Percentiles rank a stretch among this genome's conserved stretches.
Evolutionary conservation across 768 basidiomycete species (phyloP).

Genomic region (Ramaria sp.): DNA sequence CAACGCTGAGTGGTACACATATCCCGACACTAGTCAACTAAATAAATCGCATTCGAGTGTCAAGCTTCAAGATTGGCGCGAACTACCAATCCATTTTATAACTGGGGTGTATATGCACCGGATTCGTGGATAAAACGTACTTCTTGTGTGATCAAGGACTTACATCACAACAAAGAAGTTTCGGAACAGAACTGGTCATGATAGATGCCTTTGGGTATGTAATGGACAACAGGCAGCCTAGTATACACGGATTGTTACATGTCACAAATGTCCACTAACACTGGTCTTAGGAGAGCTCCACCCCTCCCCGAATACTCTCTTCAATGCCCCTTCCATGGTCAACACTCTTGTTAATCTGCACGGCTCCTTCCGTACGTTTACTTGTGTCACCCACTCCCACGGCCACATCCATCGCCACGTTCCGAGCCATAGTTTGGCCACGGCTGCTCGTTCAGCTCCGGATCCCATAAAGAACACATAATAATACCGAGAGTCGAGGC

Average conservation of each 20-base stretch:
- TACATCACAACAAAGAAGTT: too few relatives aligned
- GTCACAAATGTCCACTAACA: background rate
- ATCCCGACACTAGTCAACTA: too few relatives aligned
- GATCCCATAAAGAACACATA: conserved; percentile 40
- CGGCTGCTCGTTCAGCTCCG: conserved; percentile 13
- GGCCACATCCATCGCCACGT: conserved; percentile 17
- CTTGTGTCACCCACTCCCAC: conserved; percentile 2
- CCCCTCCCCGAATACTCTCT: background rate
- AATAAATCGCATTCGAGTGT: too few relatives aligned
- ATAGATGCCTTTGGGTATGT: background rate
- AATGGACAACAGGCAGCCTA: too few relatives aligned
- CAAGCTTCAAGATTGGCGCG: too few relatives aligned
- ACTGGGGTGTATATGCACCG: too few relatives aligned
- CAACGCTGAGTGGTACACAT: too few relatives aligned
- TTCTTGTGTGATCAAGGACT: too few relatives aligned
- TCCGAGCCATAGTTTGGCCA: conserved; percentile 14
- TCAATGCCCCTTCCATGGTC: background rate
- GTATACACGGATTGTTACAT: too few relatives aligned
- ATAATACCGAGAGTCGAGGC: conserved; percentile 36
- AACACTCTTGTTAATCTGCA: conserved; percentile 1
- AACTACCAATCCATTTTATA: too few relatives aligned
- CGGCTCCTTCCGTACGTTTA: background rate
- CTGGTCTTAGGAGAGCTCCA: background rate
- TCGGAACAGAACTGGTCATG: too few relatives aligned
- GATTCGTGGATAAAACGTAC: too few relatives aligned